Percentiles rank a stretch among this genome's conserved stretches.
phyloP scores from a whole-genome alignment of 2,329 filamentous ascomycete genomes.

The Leptographium galeiforme region DNA sequence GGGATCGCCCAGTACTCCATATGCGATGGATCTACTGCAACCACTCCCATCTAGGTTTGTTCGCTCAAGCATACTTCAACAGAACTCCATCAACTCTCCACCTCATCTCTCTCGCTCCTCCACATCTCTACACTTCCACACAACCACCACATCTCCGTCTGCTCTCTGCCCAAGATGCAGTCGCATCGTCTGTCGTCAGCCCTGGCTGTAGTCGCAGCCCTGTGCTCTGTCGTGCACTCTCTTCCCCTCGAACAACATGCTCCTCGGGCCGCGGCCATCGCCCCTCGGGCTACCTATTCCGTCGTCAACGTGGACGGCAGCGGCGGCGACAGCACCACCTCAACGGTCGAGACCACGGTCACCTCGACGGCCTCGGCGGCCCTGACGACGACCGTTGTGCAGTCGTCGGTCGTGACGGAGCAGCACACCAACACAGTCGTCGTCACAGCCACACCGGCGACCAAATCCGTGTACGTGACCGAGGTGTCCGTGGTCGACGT shows the following conservation, averaged over 20 bases:
- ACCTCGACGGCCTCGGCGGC: constrained; percentile 5
- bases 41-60: no score
- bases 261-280: constrained; percentile 10
- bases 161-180: constrained; percentile 9
- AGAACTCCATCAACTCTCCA: no score
- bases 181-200: constrained; percentile 7
- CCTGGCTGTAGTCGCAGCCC: constrained; percentile 7
- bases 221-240: constrained; percentile 5
- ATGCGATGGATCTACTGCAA: no score
- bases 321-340: constrained; percentile 1
- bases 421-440: constrained; percentile 16
- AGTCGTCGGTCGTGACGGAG: constrained; percentile 13
- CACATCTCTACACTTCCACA: background rate
- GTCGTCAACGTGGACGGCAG: constrained; percentile 24
- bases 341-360: background rate
- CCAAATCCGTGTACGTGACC: constrained; percentile 14
- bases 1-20: no score
- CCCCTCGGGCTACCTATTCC: constrained; percentile 22
- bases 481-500: constrained; percentile 13
- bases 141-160: background rate
- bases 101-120: no score
- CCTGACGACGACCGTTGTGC: constrained; percentile 10
- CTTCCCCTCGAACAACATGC: constrained; percentile 14
- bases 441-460: constrained; percentile 4
- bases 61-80: no score